These are phyloP conservation scores for Chrysoporthe austroafricana DNA, from an alignment of 2,329 filamentous ascomycete genomes.

Conservation along the genomic window DNA sequence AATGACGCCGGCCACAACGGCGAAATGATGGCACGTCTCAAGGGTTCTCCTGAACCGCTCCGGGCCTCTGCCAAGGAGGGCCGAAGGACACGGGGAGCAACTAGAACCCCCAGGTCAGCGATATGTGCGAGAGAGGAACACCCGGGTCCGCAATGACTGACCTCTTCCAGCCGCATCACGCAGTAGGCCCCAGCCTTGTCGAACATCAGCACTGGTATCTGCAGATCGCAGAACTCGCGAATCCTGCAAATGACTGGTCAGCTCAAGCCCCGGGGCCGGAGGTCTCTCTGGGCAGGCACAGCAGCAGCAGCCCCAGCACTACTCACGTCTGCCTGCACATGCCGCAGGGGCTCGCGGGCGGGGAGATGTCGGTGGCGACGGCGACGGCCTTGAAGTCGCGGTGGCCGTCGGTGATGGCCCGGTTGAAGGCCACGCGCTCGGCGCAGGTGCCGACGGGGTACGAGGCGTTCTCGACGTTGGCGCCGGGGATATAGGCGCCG, in stretches of 20 bases:
- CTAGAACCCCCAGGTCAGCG: constrained; percentile 43
- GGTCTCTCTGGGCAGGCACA: too few relatives aligned
- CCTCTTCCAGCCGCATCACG: constrained; percentile 71
- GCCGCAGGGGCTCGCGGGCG: constrained; percentile 79
- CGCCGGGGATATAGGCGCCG: constrained; percentile 65
- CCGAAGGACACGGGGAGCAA: constrained; percentile 55
- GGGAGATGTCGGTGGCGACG: constrained; percentile 78
- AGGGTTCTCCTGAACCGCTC: constrained; percentile 18
- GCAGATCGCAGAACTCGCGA: constrained; percentile 72
- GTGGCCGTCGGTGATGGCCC: constrained; percentile 68
- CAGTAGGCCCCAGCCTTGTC: constrained; percentile 76
- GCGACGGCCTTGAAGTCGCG: constrained; percentile 75
- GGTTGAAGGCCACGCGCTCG: constrained; percentile 85
- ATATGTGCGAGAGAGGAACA: background rate
- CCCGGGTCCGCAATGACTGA: constrained; percentile 39
- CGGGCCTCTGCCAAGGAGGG: constrained; percentile 28
- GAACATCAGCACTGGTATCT: constrained; percentile 87
- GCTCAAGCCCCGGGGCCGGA: background rate
- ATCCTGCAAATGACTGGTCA: constrained; percentile 54
- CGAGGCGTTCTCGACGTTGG: constrained; percentile 90
- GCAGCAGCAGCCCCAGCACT: background rate
- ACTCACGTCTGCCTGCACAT: constrained; percentile 92
- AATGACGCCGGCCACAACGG: background rate
- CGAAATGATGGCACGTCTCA: background rate
- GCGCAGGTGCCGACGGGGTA: constrained; percentile 97